phyloP scores from a whole-genome alignment of 257 asterid species.

The Gynochthodes officinalis region DNA sequence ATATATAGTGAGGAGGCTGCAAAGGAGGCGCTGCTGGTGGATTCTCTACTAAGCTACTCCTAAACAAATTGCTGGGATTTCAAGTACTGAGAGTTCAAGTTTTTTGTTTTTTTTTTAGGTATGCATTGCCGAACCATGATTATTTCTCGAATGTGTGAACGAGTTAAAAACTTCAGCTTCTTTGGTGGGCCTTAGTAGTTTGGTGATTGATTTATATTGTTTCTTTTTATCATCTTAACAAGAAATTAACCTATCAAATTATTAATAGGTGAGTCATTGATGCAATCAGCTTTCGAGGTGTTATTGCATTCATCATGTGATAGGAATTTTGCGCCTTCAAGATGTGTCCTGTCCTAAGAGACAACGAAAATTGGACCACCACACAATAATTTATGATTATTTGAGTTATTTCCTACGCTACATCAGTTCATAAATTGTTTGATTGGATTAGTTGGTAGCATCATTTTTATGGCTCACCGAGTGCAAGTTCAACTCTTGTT shows the following conservation, averaged over 20 bases:
- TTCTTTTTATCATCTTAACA: not conserved
- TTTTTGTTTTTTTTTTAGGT: too few species aligned
- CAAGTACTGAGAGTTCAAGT: not conserved
- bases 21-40: too few species aligned
- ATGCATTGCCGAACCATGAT: too few species aligned
- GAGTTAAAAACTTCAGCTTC: not conserved
- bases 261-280: not conserved
- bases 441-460: not conserved
- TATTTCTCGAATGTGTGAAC: too few species aligned
- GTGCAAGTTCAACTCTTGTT: conserved; percentile 1
- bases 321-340: not conserved
- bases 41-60: too few species aligned
- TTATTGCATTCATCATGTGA: too few species aligned
- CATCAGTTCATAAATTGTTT: not conserved
- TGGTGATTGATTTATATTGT: not conserved
- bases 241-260: not conserved
- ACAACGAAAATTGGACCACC: not conserved
- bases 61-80: too few species aligned
- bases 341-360: not conserved
- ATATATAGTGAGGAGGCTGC: too few species aligned
- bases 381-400: not conserved
- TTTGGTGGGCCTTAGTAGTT: not conserved
- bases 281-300: not conserved
- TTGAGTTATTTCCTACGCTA: not conserved
- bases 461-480: not conserved